Conservation (phyloP, 2,329 filamentous ascomycete genomes). For the Escovopsis sp. region DNA sequence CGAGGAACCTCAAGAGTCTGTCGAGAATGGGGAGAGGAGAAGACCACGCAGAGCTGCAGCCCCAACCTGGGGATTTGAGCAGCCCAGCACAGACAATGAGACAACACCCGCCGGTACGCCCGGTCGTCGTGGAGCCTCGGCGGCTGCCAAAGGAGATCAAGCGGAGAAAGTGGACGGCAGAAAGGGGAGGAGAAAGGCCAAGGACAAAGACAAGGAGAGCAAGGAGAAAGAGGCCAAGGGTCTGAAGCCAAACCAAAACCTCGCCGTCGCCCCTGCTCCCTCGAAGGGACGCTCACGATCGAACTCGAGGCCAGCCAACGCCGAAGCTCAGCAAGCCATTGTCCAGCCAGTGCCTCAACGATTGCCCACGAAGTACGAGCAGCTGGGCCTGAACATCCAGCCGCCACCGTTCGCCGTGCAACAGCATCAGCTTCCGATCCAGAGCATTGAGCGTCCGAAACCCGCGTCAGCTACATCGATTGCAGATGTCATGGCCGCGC, state of each 20-base stretch:
- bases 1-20: slow-evolving; percentile 40
- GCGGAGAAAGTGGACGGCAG: slow-evolving; percentile 31
- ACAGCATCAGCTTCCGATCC: slow-evolving; percentile 12
- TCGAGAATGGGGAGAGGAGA: slow-evolving; percentile 45
- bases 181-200: slow-evolving; percentile 24
- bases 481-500: slow-evolving; percentile 40
- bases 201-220: slow-evolving; percentile 14
- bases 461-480: slow-evolving; percentile 24
- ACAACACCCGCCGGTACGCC: slow-evolving; percentile 44
- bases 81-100: slow-evolving; percentile 43
- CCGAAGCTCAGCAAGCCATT: slow-evolving; percentile 26
- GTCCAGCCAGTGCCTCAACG: slow-evolving; percentile 25
- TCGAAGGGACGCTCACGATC: slow-evolving; percentile 39
- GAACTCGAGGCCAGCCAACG: slow-evolving; percentile 33
- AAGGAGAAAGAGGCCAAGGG: slow-evolving; percentile 17
- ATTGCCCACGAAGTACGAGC: slow-evolving; percentile 29
- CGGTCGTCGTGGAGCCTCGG: slow-evolving; percentile 31
- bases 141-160: slow-evolving; percentile 25
- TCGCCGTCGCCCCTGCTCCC: slow-evolving; percentile 27
- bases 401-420: slow-evolving; percentile 25
- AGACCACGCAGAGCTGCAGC: slow-evolving; percentile 51
- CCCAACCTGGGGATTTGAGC: slow-evolving; percentile 57
- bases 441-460: slow-evolving; percentile 21
- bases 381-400: slow-evolving; percentile 25
- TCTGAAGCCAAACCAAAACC: slow-evolving; percentile 25